A percentile compares a stretch with the other conserved stretches of the same genome.
Conservation (phyloP, 495 filamentous ascomycete species). For the Terfezia claveryi region DNA sequence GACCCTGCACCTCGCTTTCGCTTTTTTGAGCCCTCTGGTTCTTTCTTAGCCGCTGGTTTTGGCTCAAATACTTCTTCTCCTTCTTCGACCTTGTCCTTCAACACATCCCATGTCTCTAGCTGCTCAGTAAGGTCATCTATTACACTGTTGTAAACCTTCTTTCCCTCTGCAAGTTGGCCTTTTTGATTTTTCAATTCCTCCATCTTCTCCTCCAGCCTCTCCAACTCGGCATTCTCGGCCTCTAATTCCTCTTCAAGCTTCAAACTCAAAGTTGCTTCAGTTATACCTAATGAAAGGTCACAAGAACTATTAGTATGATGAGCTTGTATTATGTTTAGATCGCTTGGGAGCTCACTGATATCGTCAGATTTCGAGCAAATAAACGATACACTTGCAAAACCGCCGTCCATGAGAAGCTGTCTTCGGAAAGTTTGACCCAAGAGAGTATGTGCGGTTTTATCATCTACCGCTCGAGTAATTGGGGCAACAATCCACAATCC, state of each 20-base stretch:
- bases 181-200: constrained; percentile 19
- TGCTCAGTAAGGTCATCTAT: constrained; percentile 23
- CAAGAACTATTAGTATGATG: not conserved
- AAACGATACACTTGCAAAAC: constrained; percentile 34
- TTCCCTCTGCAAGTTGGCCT: constrained; percentile 21
- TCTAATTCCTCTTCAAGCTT: constrained; percentile 23
- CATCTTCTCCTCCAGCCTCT: constrained; percentile 21
- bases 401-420: constrained; percentile 43
- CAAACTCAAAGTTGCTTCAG: constrained; percentile 28
- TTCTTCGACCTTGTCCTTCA: constrained; percentile 23
- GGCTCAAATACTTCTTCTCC: constrained; percentile 32
- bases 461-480: constrained; percentile 42
- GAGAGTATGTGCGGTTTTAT: constrained; percentile 39
- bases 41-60: constrained; percentile 18
- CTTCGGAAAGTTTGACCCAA: constrained; percentile 39
- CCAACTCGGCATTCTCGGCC: constrained; percentile 15
- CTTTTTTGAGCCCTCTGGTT: constrained; percentile 9
- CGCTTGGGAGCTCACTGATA: constrained; percentile 20
- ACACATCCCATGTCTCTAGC: constrained; percentile 27
- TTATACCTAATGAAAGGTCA: constrained; percentile 17
- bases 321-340: too few relatives aligned
- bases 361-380: constrained; percentile 53
- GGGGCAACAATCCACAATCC: constrained; percentile 41
- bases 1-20: constrained; percentile 1
- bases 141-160: constrained; percentile 16